Evolutionary conservation across 768 basidiomycete species (phyloP), one percentile per base, ranked within the genome.

Genomic region (Lyophyllum semitale): DNA sequence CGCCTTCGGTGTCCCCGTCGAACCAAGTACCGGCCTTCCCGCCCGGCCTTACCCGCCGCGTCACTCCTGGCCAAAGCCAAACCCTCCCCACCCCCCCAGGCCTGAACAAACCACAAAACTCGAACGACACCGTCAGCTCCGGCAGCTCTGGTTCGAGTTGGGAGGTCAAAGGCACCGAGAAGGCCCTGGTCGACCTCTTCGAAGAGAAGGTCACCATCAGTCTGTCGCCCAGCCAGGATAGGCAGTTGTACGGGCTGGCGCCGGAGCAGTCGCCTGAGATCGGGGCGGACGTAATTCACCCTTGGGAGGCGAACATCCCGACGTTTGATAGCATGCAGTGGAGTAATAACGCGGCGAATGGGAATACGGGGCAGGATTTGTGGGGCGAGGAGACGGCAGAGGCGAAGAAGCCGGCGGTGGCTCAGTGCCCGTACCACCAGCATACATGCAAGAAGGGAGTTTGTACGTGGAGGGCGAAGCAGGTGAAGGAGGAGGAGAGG

Each of bases 361-460:
- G 45, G 22, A 27, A 15, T 45, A 22, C 41, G 23, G 40, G 43
- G n/a, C 62, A 48, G 30, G 66, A 63, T 47, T 55, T 70, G 23
- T 72, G 70, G 68, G 68, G 55, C 13, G 66, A 63, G 0, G 64
- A 63, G 26, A 58, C 54, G 32, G 9, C 17, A 17, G 55, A 43
- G 47, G 13, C 53, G 54, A 58, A 58, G 33, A 59, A 54, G 44
- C 52, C 43, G 18, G 51, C 50, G 35, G 57, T 54, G 12, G 53
- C 68, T 9, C n/a, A 68, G 42, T 74, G 74, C 49, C 63, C 63
- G 0, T 65, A 63, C 32, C 73, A 73, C 58, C 57, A 60, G 38
- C 58, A 62, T 20, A 54, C 65, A 17, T 75, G 75, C 46, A 73
- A 71, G 63, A 73, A 73, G 62, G 73, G 73, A 26, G 71, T 75